phyloP scores from a whole-genome alignment of 345 rosid species.

The Citrus sp. region DNA sequence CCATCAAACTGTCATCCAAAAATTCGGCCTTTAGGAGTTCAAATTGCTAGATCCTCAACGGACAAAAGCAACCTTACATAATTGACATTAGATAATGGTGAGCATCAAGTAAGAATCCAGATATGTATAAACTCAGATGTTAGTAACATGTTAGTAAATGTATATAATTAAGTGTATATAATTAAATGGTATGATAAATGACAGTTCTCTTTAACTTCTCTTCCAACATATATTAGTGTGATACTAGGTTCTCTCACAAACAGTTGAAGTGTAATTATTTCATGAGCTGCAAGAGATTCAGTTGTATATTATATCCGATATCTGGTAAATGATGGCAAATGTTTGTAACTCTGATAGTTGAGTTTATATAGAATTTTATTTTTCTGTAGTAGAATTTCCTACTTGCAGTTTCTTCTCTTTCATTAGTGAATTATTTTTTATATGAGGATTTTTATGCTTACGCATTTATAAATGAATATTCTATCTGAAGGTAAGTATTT shows the following conservation, averaged over 20 bases:
- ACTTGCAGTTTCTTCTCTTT: neutral
- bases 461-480: neutral
- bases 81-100: neutral
- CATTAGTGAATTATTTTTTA: neutral
- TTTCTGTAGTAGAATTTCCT: neutral
- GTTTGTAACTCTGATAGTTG: neutral
- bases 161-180: neutral
- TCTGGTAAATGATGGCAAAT: neutral
- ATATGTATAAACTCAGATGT: neutral
- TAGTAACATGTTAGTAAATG: neutral
- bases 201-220: neutral
- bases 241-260: neutral
- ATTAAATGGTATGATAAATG: neutral
- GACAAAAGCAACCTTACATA: neutral
- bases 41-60: neutral
- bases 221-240: neutral
- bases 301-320: neutral
- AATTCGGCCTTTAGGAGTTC: neutral
- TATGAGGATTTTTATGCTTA: neutral
- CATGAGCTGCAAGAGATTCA: neutral
- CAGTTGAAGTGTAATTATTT: neutral
- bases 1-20: neutral
- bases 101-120: neutral
- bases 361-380: neutral
- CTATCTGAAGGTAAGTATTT: neutral